Evolutionary conservation across 805 yeast genomes (phyloP).

Genomic region (Pichia paraexigua): DNA sequence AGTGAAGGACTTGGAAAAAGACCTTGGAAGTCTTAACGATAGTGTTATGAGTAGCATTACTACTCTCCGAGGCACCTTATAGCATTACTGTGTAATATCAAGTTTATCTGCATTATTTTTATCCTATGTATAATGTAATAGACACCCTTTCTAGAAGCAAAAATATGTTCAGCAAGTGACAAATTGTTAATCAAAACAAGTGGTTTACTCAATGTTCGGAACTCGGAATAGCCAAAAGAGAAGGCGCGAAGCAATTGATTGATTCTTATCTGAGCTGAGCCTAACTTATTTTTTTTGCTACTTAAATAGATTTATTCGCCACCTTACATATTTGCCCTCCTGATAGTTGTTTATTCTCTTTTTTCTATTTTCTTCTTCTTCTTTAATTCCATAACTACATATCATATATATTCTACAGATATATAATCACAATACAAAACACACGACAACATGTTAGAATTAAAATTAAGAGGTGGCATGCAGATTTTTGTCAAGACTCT

Average conservation of each 20-base stretch:
- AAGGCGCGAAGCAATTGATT: not conserved
- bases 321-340: not conserved
- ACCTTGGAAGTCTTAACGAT: constrained; percentile 1
- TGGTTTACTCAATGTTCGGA: not conserved
- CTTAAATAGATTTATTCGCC: not conserved
- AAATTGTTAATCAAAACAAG: not conserved
- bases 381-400: not conserved
- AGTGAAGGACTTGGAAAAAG: constrained; percentile 7
- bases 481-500: constrained; percentile 50
- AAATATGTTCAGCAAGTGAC: not conserved
- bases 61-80: constrained; percentile 9
- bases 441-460: not conserved
- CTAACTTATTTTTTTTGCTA: not conserved
- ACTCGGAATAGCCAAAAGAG: too few species aligned
- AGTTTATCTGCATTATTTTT: not conserved
- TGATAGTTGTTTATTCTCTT: not conserved
- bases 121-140: not conserved
- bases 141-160: not conserved
- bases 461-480: constrained; percentile 67
- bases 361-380: not conserved
- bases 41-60: constrained; percentile 13
- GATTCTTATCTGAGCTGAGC: not conserved
- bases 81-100: constrained; percentile 6
- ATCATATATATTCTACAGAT: not conserved
- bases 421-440: not conserved